Evolutionary conservation across 371 early-diverging fungal species (phyloP).

Genomic region (Thermomucor indicae-seudaticae): DNA sequence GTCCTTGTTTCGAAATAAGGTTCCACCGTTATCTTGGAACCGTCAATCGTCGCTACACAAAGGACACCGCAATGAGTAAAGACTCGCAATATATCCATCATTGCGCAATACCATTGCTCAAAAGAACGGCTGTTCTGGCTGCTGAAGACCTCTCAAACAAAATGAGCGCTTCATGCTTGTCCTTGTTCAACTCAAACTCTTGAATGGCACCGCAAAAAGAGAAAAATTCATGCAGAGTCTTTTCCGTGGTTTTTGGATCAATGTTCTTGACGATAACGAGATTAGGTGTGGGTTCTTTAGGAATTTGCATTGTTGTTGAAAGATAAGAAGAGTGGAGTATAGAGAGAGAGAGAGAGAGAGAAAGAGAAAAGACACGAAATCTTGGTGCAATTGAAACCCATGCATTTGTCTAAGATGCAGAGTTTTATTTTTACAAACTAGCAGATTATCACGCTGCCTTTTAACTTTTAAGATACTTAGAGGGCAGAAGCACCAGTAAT

Average conservation of each 20-base stretch:
- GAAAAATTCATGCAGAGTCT: slow-evolving; percentile 53
- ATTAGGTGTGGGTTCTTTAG: slow-evolving; percentile 32
- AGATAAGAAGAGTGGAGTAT: neutral
- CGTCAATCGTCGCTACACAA: slow-evolving; percentile 55
- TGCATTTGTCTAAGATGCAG: neutral
- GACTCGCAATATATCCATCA: too few species aligned
- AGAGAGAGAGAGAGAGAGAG: neutral
- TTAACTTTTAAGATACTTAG: slow-evolving; percentile 34
- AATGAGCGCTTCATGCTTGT: slow-evolving; percentile 39
- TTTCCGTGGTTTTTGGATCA: slow-evolving; percentile 30
- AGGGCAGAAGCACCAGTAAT: slow-evolving; percentile 93
- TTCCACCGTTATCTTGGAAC: slow-evolving; percentile 45
- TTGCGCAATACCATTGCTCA: slow-evolving; percentile 47
- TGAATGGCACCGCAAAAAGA: slow-evolving; percentile 57
- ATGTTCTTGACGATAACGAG: slow-evolving; percentile 43
- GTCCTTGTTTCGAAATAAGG: slow-evolving; percentile 30
- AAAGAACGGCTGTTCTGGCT: slow-evolving; percentile 56
- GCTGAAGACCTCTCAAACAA: slow-evolving; percentile 49
- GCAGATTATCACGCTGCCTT: too few species aligned
- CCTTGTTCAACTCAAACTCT: slow-evolving; percentile 45
- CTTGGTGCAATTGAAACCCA: neutral
- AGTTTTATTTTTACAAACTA: slow-evolving; percentile 19
- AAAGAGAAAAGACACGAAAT: neutral
- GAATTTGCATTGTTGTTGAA: slow-evolving; percentile 27
- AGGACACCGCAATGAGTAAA: too few species aligned